Conservation (phyloP, 257 asterid genomes). For the Perilla frutescens region DNA sequence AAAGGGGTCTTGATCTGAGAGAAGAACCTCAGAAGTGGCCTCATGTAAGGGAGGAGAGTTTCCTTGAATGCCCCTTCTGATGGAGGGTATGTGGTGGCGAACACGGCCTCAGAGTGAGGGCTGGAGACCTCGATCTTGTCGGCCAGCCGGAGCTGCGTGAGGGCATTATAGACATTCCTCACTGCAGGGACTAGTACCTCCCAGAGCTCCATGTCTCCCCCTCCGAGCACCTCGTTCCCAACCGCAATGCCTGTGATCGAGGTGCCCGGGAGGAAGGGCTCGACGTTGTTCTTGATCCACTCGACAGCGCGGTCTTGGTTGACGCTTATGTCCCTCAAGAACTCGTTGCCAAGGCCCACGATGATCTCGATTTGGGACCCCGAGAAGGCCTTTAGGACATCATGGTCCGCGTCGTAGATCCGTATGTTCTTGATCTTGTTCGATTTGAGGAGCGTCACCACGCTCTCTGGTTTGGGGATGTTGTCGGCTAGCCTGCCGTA, state of each 20-base stretch:
- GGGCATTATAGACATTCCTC: slow-evolving; percentile 72
- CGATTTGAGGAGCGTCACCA: slow-evolving; percentile 72
- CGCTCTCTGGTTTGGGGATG: slow-evolving; percentile 76
- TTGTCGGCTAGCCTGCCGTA: slow-evolving; percentile 80
- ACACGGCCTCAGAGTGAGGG: slow-evolving; percentile 83
- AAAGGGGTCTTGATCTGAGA: slow-evolving; percentile 71
- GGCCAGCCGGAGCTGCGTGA: slow-evolving; percentile 43
- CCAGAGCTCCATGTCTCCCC: slow-evolving; percentile 55
- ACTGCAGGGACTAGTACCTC: slow-evolving; percentile 83
- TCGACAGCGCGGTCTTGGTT: slow-evolving; percentile 58
- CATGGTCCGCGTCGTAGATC: slow-evolving; percentile 69
- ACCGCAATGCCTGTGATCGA: slow-evolving; percentile 74
- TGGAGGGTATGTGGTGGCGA: slow-evolving; percentile 70
- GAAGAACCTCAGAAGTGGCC: slow-evolving; percentile 70
- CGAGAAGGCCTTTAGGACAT: slow-evolving; percentile 56
- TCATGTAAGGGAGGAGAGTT: slow-evolving; percentile 68
- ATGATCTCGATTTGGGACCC: slow-evolving; percentile 69
- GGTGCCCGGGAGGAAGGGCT: slow-evolving; percentile 68
- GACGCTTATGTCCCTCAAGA: slow-evolving; percentile 55
- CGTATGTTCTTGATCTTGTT: slow-evolving; percentile 71
- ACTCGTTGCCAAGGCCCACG: slow-evolving; percentile 66
- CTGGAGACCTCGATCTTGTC: slow-evolving; percentile 70
- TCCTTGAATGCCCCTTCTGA: slow-evolving; percentile 82
- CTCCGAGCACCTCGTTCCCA: slow-evolving; percentile 81
- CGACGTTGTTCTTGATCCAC: slow-evolving; percentile 71